Percentiles rank a stretch among this genome's conserved stretches.
Conservation (phyloP, 2,329 filamentous ascomycete genomes). For the Venturia carpophila region DNA sequence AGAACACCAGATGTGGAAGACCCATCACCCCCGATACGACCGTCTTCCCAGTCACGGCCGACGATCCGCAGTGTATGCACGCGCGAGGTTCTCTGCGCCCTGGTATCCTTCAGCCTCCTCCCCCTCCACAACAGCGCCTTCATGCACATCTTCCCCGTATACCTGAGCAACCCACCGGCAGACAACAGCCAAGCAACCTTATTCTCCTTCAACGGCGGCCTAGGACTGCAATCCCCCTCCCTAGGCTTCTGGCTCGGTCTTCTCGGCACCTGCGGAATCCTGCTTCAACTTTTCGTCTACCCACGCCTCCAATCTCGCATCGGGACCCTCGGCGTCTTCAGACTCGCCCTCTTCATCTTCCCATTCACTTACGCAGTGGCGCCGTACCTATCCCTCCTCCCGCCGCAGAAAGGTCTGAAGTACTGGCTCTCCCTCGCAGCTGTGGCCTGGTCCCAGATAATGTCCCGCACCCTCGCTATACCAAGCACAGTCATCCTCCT, state of each 20-base stretch:
- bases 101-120: slow-evolving; percentile 53
- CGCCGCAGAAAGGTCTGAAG: neutral
- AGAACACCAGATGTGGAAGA: slow-evolving; percentile 16
- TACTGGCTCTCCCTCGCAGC: slow-evolving; percentile 14
- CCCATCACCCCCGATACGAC: slow-evolving; percentile 1
- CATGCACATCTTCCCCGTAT: slow-evolving; percentile 61
- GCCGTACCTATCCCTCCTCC: slow-evolving; percentile 14
- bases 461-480: slow-evolving; percentile 31
- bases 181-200: slow-evolving; percentile 27
- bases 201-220: slow-evolving; percentile 55
- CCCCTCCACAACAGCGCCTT: slow-evolving; percentile 61
- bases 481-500: slow-evolving; percentile 53
- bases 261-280: slow-evolving; percentile 59
- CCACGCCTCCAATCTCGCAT: slow-evolving; percentile 53
- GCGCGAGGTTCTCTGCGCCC: slow-evolving; percentile 37
- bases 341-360: slow-evolving; percentile 17
- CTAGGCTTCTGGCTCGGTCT: slow-evolving; percentile 64
- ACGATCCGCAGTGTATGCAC: slow-evolving; percentile 34
- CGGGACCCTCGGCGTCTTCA: slow-evolving; percentile 44
- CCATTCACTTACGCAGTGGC: slow-evolving; percentile 15
- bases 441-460: slow-evolving; percentile 11
- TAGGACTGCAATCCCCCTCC: slow-evolving; percentile 55
- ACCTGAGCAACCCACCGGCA: slow-evolving; percentile 51
- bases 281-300: slow-evolving; percentile 58
- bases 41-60: slow-evolving; percentile 27